Evolutionary conservation across 164 flowering plant genomes (phyloP).

Genomic region (Stephania cephalantha): DNA sequence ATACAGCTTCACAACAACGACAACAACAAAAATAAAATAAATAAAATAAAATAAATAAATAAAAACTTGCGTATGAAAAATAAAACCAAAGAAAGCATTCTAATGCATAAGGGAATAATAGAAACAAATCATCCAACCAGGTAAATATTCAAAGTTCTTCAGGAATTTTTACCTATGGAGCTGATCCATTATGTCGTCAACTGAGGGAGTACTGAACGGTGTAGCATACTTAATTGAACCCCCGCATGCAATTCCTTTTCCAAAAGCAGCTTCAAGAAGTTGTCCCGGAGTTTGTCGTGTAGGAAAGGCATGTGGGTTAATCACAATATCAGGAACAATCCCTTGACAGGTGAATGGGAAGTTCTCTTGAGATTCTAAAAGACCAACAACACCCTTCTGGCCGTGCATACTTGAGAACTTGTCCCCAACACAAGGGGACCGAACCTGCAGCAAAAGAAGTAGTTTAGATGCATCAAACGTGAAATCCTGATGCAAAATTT

Average conservation of each 20-base stretch:
- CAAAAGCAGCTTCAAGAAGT: constrained; percentile 85
- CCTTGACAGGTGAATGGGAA: constrained; percentile 89
- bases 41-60: background rate
- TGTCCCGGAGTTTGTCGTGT: constrained; percentile 96
- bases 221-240: constrained; percentile 65
- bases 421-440: constrained; percentile 88
- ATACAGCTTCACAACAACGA: too few relatives aligned
- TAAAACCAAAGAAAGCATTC: background rate
- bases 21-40: background rate
- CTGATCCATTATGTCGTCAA: constrained; percentile 75
- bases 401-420: constrained; percentile 99
- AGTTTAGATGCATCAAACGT: background rate
- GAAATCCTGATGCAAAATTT: background rate
- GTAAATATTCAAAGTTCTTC: background rate
- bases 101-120: background rate
- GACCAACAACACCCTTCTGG: constrained; percentile 89
- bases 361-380: constrained; percentile 80
- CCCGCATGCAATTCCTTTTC: constrained; percentile 84
- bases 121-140: background rate
- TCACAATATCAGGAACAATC: constrained; percentile 92
- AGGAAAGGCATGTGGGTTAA: constrained; percentile 97
- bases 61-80: background rate
- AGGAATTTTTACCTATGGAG: constrained; percentile 60
- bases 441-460: constrained; percentile 47
- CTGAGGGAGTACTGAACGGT: constrained; percentile 74